Evolutionary conservation across 1,139 yeast genomes (phyloP).

Genomic region (Saccharomycopsis phalli): DNA sequence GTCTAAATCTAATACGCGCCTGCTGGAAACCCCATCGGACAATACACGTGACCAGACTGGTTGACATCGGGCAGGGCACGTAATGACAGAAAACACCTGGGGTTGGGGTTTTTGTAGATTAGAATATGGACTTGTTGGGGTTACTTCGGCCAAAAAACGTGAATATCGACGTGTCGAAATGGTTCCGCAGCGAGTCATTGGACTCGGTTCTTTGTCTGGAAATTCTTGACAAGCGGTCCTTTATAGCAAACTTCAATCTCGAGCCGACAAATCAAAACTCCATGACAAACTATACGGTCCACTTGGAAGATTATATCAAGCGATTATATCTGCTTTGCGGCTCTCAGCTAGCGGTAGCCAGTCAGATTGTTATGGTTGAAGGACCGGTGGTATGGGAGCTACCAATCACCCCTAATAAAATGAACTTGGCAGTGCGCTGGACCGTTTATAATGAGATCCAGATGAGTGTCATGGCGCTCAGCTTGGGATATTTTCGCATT

Average conservation of each 20-base stretch:
- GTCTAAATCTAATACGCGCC: no score
- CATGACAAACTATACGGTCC: slow-evolving; percentile 5
- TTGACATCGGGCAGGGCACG: no score
- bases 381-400: slow-evolving; percentile 9
- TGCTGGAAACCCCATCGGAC: no score
- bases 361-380: not conserved
- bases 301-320: slow-evolving; percentile 10
- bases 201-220: no score
- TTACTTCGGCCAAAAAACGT: no score
- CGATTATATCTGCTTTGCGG: slow-evolving; percentile 1
- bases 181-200: no score
- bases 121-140: no score
- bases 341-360: not conserved
- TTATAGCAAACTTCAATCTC: slow-evolving; percentile 1
- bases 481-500: slow-evolving; percentile 10
- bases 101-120: no score
- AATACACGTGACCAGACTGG: no score
- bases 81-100: no score
- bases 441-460: slow-evolving; percentile 10
- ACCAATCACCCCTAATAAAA: slow-evolving; percentile 7
- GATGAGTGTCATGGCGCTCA: slow-evolving; percentile 8
- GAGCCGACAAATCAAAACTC: not conserved
- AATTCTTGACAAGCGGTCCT: slow-evolving; percentile 2
- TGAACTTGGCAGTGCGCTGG: slow-evolving; percentile 6
- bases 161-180: no score